Conservation (phyloP, 805 yeast species). For the Phaffomyces opuntiae region DNA sequence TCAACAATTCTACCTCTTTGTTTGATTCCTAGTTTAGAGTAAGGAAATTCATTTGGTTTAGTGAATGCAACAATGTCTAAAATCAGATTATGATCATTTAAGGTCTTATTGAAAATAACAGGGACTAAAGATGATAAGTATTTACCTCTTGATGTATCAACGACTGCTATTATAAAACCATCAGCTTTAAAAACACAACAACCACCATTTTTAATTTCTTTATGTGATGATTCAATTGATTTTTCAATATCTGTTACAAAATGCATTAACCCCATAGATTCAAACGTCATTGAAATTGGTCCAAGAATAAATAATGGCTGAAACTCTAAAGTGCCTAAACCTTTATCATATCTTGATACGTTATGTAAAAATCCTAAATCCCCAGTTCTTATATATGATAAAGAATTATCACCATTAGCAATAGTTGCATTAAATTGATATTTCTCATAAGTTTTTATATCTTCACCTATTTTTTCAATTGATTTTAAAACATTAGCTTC, state of each 20-base stretch:
- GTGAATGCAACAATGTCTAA: slow-evolving; percentile 82
- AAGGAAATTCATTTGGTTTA: slow-evolving; percentile 53
- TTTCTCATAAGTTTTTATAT: slow-evolving; percentile 18
- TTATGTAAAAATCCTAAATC: slow-evolving; percentile 90
- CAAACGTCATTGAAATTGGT: slow-evolving; percentile 78
- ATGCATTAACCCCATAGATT: slow-evolving; percentile 83
- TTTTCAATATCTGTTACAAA: slow-evolving; percentile 80
- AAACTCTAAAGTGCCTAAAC: slow-evolving; percentile 34
- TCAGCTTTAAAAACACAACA: slow-evolving; percentile 76
- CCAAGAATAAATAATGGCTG: slow-evolving; percentile 86
- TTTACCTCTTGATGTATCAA: slow-evolving; percentile 49
- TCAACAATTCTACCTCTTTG: slow-evolving; percentile 66
- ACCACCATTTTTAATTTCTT: slow-evolving; percentile 44
- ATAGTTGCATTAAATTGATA: slow-evolving; percentile 58
- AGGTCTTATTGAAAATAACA: slow-evolving; percentile 66
- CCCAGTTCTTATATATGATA: slow-evolving; percentile 79
- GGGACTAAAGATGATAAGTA: slow-evolving; percentile 74
- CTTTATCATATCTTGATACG: slow-evolving; percentile 41
- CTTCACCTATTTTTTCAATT: slow-evolving; percentile 42
- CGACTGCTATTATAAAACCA: slow-evolving; percentile 67
- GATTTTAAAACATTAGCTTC: slow-evolving; percentile 67
- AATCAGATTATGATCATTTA: slow-evolving; percentile 75
- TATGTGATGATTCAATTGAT: slow-evolving; percentile 49
- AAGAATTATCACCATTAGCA: slow-evolving; percentile 52
- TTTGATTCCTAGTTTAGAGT: slow-evolving; percentile 65